phyloP scores from a whole-genome alignment of 1,139 yeast species.

The Pneumocystis oryctolagi region DNA sequence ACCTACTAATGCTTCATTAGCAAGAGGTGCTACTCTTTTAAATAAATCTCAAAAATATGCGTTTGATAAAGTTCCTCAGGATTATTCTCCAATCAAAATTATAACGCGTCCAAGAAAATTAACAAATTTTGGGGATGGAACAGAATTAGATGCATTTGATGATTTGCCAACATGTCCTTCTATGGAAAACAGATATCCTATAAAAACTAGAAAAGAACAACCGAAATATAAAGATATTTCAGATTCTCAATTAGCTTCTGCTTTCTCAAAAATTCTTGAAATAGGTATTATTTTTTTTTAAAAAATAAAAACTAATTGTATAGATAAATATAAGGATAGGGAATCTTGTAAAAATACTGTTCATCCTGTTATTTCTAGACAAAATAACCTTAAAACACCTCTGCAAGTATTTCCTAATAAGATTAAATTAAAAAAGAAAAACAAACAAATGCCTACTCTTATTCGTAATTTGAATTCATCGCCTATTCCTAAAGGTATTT shows the following conservation, averaged over 20 bases:
- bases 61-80: background rate
- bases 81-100: background rate
- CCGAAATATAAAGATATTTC: background rate
- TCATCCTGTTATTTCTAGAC: slow-evolving; percentile 9
- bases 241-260: background rate
- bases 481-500: slow-evolving; percentile 11
- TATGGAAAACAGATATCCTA: background rate
- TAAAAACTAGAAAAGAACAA: background rate
- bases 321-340: background rate
- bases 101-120: slow-evolving; percentile 2
- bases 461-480: slow-evolving; percentile 25
- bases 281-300: background rate
- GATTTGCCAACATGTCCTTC: slow-evolving; percentile 19
- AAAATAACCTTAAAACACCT: slow-evolving; percentile 7
- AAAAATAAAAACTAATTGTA: background rate
- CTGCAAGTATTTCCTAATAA: slow-evolving; percentile 6
- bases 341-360: slow-evolving; percentile 3
- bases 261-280: background rate
- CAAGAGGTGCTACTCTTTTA: background rate
- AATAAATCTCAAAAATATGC: background rate
- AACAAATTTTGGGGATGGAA: slow-evolving; percentile 22
- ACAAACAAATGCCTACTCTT: slow-evolving; percentile 20
- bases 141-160: slow-evolving; percentile 23
- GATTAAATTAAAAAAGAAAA: slow-evolving; percentile 7
- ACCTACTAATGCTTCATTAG: background rate